Evolutionary conservation across 495 filamentous ascomycete species (phyloP).

Genomic region (Aspergillus affinis): DNA sequence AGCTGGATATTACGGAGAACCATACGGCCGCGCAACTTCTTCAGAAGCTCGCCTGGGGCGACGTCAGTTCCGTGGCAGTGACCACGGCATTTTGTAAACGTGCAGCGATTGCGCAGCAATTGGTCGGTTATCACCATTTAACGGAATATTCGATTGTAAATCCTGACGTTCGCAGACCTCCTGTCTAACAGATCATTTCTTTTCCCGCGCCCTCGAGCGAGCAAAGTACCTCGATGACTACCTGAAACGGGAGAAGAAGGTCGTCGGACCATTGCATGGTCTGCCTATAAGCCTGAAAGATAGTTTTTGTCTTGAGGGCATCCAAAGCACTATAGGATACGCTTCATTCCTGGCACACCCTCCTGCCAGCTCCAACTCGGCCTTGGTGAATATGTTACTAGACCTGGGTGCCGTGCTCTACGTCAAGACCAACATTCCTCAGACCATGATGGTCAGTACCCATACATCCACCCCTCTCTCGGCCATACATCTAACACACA

Average conservation of each 20-base stretch:
- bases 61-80: conserved; percentile 43
- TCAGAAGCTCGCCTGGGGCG: conserved; percentile 22
- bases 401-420: conserved; percentile 50
- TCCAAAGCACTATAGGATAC: conserved; percentile 33
- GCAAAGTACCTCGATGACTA: conserved; percentile 47
- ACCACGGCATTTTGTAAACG: conserved; percentile 51
- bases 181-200: conserved; percentile 47
- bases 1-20: conserved; percentile 53
- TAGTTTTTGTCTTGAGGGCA: conserved; percentile 53
- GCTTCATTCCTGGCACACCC: conserved; percentile 52
- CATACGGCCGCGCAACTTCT: conserved; percentile 48
- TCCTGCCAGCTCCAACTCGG: conserved; percentile 38
- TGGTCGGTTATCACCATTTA: conserved; percentile 27
- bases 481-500: background rate
- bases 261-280: conserved; percentile 61
- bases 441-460: conserved; percentile 39
- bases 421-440: conserved; percentile 61
- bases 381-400: conserved; percentile 37
- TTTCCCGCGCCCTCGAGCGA: conserved; percentile 34
- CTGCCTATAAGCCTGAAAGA: conserved; percentile 66
- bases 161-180: conserved; percentile 25
- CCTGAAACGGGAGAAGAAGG: conserved; percentile 32
- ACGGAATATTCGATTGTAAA: conserved; percentile 13
- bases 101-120: conserved; percentile 35
- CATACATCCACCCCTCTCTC: background rate